Percentiles rank a stretch among this genome's conserved stretches.
These are phyloP conservation scores for Cladosporium sp. DNA, from an alignment of 2,329 filamentous ascomycete genomes.

Conservation along the genomic window DNA sequence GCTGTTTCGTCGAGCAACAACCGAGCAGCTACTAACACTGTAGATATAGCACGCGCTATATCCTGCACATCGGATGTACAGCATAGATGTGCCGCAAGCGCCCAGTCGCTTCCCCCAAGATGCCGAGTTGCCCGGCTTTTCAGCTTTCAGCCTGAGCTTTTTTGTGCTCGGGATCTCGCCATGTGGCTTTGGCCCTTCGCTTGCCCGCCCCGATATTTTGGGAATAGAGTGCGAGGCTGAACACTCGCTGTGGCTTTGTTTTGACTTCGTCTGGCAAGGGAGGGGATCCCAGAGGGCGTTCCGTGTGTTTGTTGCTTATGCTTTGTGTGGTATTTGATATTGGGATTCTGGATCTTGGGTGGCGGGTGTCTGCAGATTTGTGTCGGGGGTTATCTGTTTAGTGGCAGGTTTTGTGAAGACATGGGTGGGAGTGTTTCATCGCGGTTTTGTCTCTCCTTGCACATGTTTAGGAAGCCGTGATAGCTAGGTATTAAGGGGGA, in stretches of 20 bases:
- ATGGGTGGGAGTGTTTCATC: background rate
- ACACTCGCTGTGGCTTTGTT: background rate
- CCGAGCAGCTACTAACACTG: background rate
- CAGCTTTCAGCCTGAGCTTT: background rate
- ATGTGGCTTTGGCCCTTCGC: constrained; percentile 6
- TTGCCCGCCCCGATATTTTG: constrained; percentile 1
- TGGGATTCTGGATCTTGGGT: background rate
- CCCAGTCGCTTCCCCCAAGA: background rate
- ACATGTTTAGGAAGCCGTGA: background rate
- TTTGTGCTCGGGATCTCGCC: constrained; percentile 3
- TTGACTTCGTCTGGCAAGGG: constrained; percentile 5
- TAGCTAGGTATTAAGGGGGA: background rate
- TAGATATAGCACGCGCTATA: background rate
- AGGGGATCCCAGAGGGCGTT: background rate
- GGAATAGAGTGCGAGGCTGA: constrained; percentile 11
- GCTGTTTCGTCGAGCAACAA: background rate
- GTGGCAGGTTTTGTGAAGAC: background rate
- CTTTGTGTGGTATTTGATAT: background rate
- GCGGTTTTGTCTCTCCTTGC: background rate
- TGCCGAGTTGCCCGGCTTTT: background rate
- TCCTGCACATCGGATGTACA: background rate
- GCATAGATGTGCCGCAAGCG: constrained; percentile 14
- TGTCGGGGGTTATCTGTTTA: background rate
- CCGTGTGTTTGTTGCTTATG: background rate
- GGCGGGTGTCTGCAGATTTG: background rate